Percentiles rank a stretch among this genome's conserved stretches.
These are phyloP conservation scores for Aquilaria malaccensis DNA, from an alignment of 345 rosid genomes.

Conservation along the genomic window DNA sequence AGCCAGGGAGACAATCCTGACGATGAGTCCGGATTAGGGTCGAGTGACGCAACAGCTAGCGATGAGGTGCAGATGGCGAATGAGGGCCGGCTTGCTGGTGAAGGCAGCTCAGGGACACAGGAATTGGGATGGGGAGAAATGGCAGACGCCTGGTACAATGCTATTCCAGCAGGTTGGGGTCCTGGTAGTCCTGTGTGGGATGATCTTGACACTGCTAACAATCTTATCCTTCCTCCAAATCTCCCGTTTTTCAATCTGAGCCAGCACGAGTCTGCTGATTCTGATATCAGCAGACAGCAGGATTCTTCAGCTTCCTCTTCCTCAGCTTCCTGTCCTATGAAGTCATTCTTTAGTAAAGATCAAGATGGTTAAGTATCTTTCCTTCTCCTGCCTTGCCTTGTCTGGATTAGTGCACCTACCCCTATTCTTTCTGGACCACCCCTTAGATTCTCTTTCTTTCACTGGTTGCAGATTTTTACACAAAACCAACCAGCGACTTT, in stretches of 20 bases:
- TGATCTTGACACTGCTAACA: slow-evolving; percentile 55
- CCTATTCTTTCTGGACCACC: slow-evolving; percentile 13
- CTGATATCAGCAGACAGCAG: slow-evolving; percentile 26
- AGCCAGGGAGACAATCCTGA: slow-evolving; percentile 26
- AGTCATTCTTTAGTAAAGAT: slow-evolving; percentile 64
- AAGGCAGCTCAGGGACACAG: slow-evolving; percentile 27
- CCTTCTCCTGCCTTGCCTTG: background rate
- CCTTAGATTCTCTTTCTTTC: slow-evolving; percentile 8
- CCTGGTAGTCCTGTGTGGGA: slow-evolving; percentile 95
- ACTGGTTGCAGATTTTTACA: slow-evolving; percentile 25
- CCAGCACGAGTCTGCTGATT: slow-evolving; percentile 26
- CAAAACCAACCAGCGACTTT: slow-evolving; percentile 17
- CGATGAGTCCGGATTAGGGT: slow-evolving; percentile 28
- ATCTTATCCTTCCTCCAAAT: slow-evolving; percentile 37
- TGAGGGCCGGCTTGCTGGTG: slow-evolving; percentile 20
- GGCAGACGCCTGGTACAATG: slow-evolving; percentile 80
- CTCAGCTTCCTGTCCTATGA: slow-evolving; percentile 44
- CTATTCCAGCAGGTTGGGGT: slow-evolving; percentile 81
- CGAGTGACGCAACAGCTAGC: slow-evolving; percentile 24
- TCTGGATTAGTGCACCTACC: background rate
- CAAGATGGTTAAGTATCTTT: slow-evolving; percentile 22
- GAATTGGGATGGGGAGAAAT: slow-evolving; percentile 64
- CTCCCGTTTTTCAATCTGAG: slow-evolving; percentile 36
- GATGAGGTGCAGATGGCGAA: slow-evolving; percentile 21
- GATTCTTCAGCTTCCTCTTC: slow-evolving; percentile 32